Conservation (phyloP, 2,329 filamentous ascomycete species). For the Amphichorda felina region DNA sequence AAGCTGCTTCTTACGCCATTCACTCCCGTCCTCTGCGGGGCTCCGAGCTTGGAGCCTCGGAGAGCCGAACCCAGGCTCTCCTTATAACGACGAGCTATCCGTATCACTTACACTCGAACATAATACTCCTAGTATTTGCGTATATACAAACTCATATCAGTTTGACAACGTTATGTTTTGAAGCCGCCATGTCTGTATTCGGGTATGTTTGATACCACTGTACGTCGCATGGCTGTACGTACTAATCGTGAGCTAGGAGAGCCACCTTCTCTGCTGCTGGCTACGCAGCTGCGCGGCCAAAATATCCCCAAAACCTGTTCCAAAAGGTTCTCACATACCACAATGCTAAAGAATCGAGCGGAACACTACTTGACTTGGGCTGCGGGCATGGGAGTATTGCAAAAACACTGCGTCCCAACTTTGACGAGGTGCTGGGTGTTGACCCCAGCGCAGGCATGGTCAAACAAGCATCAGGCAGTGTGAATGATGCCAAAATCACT, state of each 20-base stretch:
- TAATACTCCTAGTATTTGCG: no score
- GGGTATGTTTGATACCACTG: no score
- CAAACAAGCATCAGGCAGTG: slow-evolving; percentile 30
- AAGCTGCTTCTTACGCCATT: no score
- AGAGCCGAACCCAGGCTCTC: no score
- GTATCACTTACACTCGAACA: no score
- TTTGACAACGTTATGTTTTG: no score
- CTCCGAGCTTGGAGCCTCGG: no score
- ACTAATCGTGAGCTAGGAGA: slow-evolving; percentile 26
- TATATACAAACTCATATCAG: no score
- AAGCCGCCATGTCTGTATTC: slow-evolving; percentile 33
- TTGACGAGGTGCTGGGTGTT: slow-evolving; percentile 32
- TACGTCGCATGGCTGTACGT: no score
- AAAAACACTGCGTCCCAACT: slow-evolving; percentile 30
- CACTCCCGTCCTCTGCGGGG: no score
- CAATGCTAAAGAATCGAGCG: slow-evolving; percentile 15
- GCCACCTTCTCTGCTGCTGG: slow-evolving; percentile 41
- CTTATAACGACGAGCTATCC: no score
- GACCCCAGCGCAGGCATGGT: slow-evolving; percentile 45
- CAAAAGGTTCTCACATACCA: slow-evolving; percentile 42
- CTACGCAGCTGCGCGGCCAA: slow-evolving; percentile 49
- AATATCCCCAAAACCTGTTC: slow-evolving; percentile 44
- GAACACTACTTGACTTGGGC: slow-evolving; percentile 38
- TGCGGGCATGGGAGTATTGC: slow-evolving; percentile 42
- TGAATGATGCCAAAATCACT: slow-evolving; percentile 27